Evolutionary conservation across 129 eudicot species (phyloP).

Genomic region (Oenanthe sinensis): DNA sequence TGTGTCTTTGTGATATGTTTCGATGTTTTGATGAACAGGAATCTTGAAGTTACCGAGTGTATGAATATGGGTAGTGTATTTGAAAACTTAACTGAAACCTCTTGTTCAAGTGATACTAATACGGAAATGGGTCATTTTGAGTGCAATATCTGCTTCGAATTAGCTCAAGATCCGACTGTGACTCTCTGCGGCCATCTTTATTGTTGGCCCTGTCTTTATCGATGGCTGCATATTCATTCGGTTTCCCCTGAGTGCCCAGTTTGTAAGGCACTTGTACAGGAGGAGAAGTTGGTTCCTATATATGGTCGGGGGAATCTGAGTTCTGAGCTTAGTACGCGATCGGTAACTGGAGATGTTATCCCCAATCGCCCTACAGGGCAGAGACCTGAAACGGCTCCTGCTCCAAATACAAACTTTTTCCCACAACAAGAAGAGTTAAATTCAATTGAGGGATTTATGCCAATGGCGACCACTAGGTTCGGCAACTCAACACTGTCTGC

Average conservation of each 20-base stretch:
- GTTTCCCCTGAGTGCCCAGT: constrained; percentile 52
- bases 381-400: constrained; percentile 54
- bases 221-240: constrained; percentile 63
- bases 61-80: constrained; percentile 28
- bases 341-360: constrained; percentile 21
- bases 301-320: constrained; percentile 60
- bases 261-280: constrained; percentile 53
- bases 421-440: constrained; percentile 38
- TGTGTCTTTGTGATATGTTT: neutral
- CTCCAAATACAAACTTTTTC: constrained; percentile 33
- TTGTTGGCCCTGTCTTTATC: constrained; percentile 76
- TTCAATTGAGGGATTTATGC: constrained; percentile 29
- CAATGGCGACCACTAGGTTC: constrained; percentile 34
- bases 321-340: constrained; percentile 25
- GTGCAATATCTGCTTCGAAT: constrained; percentile 69
- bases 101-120: constrained; percentile 21
- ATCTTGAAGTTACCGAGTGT: constrained; percentile 8
- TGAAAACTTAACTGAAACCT: constrained; percentile 19
- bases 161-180: constrained; percentile 66
- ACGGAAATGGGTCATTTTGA: constrained; percentile 42
- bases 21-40: constrained; percentile 11
- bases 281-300: constrained; percentile 58
- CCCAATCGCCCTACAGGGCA: constrained; percentile 66
- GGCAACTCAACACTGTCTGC: constrained; percentile 42
- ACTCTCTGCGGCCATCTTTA: constrained; percentile 78